These are phyloP conservation scores for Iberis amara DNA, from an alignment of 441 rosid species.

Conservation along the genomic window DNA sequence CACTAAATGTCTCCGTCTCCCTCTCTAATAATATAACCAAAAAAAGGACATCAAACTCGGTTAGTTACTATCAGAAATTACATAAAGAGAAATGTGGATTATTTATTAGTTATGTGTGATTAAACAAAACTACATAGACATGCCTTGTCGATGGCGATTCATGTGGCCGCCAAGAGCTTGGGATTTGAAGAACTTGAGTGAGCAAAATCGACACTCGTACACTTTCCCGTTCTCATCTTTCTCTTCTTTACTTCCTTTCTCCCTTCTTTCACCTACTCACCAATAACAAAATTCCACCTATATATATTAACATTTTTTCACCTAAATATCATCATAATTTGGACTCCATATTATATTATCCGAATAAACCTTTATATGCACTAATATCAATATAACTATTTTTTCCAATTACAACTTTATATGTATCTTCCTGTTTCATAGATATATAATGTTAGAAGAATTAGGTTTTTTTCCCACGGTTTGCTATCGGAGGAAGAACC, in stretches of 20 bases:
- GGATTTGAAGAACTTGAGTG: conserved; percentile 99
- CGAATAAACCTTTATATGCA: neutral
- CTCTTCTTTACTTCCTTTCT: conserved; percentile 73
- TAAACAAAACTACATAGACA: conserved; percentile 6
- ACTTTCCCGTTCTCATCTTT: conserved; percentile 89
- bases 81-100: no score
- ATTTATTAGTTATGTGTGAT: no score
- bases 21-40: conserved; percentile 47
- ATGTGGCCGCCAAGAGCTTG: conserved; percentile 99
- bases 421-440: neutral
- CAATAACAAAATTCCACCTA: no score
- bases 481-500: conserved; percentile 50
- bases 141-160: conserved; percentile 99
- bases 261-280: conserved; percentile 53
- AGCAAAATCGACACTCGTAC: conserved; percentile 97
- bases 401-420: neutral
- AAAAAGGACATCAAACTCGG: conserved; percentile 22
- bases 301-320: neutral
- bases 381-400: neutral
- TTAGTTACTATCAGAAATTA: conserved; percentile 16
- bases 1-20: conserved; percentile 92
- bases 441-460: neutral
- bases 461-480: conserved; percentile 16
- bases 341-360: neutral
- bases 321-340: neutral